Evolutionary conservation across 225 moss, liverwort and hornwort genomes (phyloP).

Genomic region (Polytrichum formosum): DNA sequence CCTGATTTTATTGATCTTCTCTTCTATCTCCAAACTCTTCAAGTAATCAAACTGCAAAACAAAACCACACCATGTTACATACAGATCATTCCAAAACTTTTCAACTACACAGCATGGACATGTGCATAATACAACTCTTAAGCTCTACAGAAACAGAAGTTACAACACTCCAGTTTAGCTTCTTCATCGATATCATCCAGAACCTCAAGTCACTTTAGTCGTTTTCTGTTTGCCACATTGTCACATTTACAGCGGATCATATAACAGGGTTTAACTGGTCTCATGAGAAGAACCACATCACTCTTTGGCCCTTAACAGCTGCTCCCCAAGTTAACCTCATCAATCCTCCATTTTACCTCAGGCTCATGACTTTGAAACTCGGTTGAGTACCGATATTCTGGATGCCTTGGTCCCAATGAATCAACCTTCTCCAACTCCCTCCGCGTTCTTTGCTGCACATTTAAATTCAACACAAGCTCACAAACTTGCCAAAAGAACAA

Average conservation of each 20-base stretch:
- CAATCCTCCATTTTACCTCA: slow-evolving; percentile 53
- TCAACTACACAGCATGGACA: too few relatives aligned
- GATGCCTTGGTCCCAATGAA: slow-evolving; percentile 84
- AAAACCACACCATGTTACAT: too few relatives aligned
- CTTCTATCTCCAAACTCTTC: slow-evolving; percentile 80
- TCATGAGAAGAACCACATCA: neutral
- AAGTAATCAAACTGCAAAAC: slow-evolving; percentile 64
- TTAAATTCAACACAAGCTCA: neutral
- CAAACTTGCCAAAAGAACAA: too few relatives aligned
- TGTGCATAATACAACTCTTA: fast-evolving
- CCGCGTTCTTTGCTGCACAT: slow-evolving; percentile 73
- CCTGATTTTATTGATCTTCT: slow-evolving; percentile 88
- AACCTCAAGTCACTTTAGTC: too few relatives aligned
- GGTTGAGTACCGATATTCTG: slow-evolving; percentile 97
- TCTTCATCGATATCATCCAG: too few relatives aligned
- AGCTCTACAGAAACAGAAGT: too few relatives aligned
- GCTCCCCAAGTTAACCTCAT: slow-evolving; percentile 2
- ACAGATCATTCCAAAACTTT: too few relatives aligned
- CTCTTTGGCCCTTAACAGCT: neutral
- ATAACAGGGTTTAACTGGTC: too few relatives aligned
- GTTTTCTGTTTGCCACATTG: too few relatives aligned
- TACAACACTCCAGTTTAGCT: too few relatives aligned
- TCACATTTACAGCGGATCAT: too few relatives aligned
- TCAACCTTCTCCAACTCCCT: slow-evolving; percentile 94
- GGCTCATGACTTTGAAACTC: slow-evolving; percentile 99